Evolutionary conservation across 148 eudicot genomes (phyloP).

Genomic region (Beta vulgaris): DNA sequence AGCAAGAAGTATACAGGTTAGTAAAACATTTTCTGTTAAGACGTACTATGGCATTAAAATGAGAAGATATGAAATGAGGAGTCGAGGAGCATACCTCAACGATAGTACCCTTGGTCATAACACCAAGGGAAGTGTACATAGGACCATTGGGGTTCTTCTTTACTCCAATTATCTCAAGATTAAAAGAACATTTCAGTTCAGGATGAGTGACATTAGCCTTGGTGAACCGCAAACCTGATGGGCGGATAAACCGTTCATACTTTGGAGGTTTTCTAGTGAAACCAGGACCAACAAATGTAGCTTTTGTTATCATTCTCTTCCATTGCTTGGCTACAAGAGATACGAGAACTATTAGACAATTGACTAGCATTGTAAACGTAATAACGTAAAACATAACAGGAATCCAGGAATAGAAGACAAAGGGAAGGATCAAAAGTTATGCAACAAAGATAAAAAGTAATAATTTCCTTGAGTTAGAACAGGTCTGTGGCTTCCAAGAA

Average conservation of each 20-base stretch:
- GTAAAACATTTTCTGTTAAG: neutral
- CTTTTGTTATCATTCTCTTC: conserved; percentile 98
- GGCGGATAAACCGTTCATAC: conserved; percentile 93
- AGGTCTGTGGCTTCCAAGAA: no score
- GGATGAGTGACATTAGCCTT: conserved; percentile 98
- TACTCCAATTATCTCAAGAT: conserved; percentile 95
- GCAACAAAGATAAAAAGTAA: neutral
- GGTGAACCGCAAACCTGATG: conserved; percentile 79
- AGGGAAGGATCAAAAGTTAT: neutral
- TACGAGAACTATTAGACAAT: no score
- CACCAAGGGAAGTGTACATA: conserved; percentile 95
- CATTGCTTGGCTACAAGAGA: conserved; percentile 87
- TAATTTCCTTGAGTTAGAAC: no score
- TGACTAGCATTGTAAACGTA: no score
- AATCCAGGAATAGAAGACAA: no score
- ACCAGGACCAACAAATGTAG: conserved; percentile 85
- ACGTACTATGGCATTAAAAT: no score
- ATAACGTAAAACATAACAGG: no score
- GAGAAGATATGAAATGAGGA: no score
- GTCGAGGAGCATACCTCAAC: conserved; percentile 60
- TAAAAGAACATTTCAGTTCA: conserved; percentile 92
- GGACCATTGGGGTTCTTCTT: conserved; percentile 96
- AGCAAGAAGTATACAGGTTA: neutral
- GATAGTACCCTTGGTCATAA: conserved; percentile 87
- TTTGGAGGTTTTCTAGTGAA: conserved; percentile 98